These are phyloP conservation scores for Coprinellus micaceus DNA, from an alignment of 768 basidiomycete species.

Conservation along the genomic window DNA sequence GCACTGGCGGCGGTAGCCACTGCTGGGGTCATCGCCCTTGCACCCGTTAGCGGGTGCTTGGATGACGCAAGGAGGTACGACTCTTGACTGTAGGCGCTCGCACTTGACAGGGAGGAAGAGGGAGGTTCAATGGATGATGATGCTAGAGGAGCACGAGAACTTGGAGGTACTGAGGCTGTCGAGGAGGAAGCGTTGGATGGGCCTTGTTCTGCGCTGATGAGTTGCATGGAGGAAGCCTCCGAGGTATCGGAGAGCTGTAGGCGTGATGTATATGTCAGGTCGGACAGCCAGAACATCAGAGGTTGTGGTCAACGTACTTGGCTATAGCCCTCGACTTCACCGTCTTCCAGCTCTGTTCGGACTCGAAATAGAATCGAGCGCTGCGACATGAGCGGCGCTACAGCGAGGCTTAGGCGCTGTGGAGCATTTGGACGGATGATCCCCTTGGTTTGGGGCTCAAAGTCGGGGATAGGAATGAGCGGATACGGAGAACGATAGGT, in stretches of 20 bases:
- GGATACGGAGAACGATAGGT: background rate
- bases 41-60: background rate
- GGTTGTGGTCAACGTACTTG: background rate
- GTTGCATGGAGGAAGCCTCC: background rate
- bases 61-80: background rate
- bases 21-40: background rate
- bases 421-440: background rate
- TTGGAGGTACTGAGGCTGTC: background rate
- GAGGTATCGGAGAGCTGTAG: background rate
- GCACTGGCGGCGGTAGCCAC: background rate
- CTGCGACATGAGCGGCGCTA: background rate
- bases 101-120: background rate
- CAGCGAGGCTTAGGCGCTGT: background rate
- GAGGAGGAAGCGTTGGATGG: background rate
- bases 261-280: too few species aligned
- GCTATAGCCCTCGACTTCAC: background rate
- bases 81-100: background rate
- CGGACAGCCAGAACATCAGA: too few species aligned
- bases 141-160: background rate
- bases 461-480: background rate
- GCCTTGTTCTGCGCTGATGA: background rate
- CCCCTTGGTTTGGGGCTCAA: background rate
- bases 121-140: background rate
- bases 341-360: background rate
- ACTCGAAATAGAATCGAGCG: background rate